phyloP scores from a whole-genome alignment of 148 eudicot species.

The Pouteria glomerata region DNA sequence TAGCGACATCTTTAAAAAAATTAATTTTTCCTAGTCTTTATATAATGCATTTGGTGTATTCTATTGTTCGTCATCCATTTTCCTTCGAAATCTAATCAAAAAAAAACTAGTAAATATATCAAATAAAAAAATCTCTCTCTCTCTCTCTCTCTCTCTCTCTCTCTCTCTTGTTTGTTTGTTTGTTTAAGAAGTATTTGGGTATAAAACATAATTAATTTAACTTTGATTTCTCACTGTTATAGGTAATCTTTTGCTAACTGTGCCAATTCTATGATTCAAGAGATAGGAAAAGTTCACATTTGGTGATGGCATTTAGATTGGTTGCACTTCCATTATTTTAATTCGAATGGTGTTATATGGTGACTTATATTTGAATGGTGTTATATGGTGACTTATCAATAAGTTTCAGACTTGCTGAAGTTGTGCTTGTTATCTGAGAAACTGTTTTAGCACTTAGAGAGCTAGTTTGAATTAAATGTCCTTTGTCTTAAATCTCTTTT shows the following conservation, averaged over 20 bases:
- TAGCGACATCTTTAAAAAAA: no score
- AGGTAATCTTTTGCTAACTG: background rate
- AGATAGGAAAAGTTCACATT: background rate
- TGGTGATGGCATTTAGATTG: background rate
- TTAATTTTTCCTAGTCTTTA: background rate
- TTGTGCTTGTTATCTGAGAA: background rate
- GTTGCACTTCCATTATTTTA: background rate
- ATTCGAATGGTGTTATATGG: no score
- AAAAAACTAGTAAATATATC: no score
- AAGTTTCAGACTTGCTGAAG: background rate
- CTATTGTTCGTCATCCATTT: background rate
- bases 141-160: slow-evolving; percentile 1
- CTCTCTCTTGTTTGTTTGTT: no score
- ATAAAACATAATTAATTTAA: background rate
- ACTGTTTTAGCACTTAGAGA: background rate
- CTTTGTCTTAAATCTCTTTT: background rate
- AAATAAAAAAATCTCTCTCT: background rate
- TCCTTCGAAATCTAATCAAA: no score
- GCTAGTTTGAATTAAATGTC: background rate
- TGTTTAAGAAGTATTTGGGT: background rate
- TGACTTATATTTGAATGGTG: no score
- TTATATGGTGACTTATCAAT: background rate
- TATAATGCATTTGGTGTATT: background rate
- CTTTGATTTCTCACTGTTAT: background rate
- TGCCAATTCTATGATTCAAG: background rate